Evolutionary conservation across 805 yeast genomes (phyloP).

Genomic region (Cyberlindnera misumaiensis): DNA sequence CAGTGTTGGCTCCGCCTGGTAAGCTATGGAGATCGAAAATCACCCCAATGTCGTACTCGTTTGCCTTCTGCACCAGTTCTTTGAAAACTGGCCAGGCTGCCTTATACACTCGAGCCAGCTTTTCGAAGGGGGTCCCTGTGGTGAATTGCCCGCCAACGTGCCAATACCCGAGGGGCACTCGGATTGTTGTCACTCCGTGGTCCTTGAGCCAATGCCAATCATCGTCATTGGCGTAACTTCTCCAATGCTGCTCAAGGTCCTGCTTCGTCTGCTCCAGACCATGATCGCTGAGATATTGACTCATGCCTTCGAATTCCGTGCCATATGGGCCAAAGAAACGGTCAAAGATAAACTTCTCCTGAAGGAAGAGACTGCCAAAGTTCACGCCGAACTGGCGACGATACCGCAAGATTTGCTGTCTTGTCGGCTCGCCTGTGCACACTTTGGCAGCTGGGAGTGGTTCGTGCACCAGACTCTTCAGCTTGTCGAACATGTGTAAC

Average conservation of each 20-base stretch:
- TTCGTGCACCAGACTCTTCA: constrained; percentile 9
- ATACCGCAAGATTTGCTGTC: constrained; percentile 45
- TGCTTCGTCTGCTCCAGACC: constrained; percentile 50
- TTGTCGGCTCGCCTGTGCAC: constrained; percentile 25
- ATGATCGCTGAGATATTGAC: constrained; percentile 35
- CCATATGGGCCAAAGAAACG: constrained; percentile 51
- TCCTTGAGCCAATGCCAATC: constrained; percentile 77
- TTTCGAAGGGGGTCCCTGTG: constrained; percentile 55
- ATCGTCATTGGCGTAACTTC: constrained; percentile 46
- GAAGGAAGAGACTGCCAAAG: constrained; percentile 72
- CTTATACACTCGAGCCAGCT: constrained; percentile 49
- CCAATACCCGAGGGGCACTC: constrained; percentile 94
- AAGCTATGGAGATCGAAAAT: constrained; percentile 82
- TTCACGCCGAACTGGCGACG: constrained; percentile 78
- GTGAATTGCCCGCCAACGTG: constrained; percentile 53
- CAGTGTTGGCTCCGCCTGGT: constrained; percentile 89
- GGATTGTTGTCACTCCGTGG: constrained; percentile 67
- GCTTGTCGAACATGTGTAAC: background rate
- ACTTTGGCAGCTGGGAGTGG: constrained; percentile 17
- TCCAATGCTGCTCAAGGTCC: constrained; percentile 62
- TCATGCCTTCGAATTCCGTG: constrained; percentile 71
- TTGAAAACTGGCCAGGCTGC: constrained; percentile 67
- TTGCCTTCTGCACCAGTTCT: constrained; percentile 54
- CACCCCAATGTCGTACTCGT: constrained; percentile 56
- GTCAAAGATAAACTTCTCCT: constrained; percentile 74